Evolutionary conservation across 768 basidiomycete genomes (phyloP).

Genomic region (Tylopilus rubrobrunneus): DNA sequence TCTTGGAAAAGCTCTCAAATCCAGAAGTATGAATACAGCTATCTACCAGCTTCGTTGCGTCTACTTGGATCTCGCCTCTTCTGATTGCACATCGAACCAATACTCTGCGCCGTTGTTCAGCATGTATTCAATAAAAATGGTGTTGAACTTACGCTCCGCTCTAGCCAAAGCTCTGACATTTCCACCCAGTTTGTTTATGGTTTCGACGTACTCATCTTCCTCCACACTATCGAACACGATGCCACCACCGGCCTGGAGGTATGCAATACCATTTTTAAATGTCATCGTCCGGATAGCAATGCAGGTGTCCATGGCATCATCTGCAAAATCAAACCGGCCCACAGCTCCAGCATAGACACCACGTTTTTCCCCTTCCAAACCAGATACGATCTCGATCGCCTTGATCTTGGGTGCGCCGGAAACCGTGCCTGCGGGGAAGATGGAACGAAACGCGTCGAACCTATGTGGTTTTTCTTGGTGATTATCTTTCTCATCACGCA

Average conservation of each 20-base stretch:
- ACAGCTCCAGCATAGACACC: conserved; percentile 97
- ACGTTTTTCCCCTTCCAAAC: conserved; percentile 82
- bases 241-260: conserved; percentile 94
- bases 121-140: background rate
- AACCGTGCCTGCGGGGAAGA: conserved; percentile 98
- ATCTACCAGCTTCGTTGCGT: conserved; percentile 5
- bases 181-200: conserved; percentile 88
- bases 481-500: background rate
- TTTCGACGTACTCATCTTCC: conserved; percentile 96
- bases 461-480: conserved; percentile 36
- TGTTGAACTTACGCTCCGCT: conserved; percentile 73
- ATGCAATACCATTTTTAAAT: conserved; percentile 89
- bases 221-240: conserved; percentile 97
- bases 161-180: conserved; percentile 82
- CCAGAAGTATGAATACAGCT: conserved; percentile 12
- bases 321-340: conserved; percentile 95
- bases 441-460: conserved; percentile 98
- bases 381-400: conserved; percentile 89
- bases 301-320: conserved; percentile 95
- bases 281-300: conserved; percentile 98
- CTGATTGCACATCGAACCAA: conserved; percentile 65
- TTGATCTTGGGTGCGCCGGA: conserved; percentile 99
- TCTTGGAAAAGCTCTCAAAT: conserved; percentile 23
- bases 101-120: conserved; percentile 46
- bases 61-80: conserved; percentile 31